Evolutionary conservation across 495 filamentous ascomycete species (phyloP), one percentile per base, ranked within the genome.

Genomic region (Aspergillus steynii): DNA sequence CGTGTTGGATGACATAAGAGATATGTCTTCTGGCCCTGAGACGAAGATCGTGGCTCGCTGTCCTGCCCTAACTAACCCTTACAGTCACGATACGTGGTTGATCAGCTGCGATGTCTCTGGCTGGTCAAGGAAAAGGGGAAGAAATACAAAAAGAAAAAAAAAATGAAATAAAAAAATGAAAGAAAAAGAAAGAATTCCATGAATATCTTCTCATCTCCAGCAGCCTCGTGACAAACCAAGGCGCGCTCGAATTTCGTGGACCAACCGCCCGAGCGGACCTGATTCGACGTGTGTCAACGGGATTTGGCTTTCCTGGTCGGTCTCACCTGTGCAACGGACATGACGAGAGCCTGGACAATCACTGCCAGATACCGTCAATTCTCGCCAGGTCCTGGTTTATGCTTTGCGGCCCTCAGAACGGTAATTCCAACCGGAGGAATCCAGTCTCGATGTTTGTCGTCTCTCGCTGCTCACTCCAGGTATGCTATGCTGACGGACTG

Each of bases 161-260:
- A 50, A 20, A 58, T 14, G 20, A 32, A 55, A 46, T 45, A 2
- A 3, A 15, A 37, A 55, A 37, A 42, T 15, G 25, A 45, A 55
- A 42, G 9, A 55, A 42, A 42, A 12, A 55, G 42, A 42, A 42
- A 12, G 42, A 55, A 55, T 5, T 55, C 5, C 53, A n/a, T 15
- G 42, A 49, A 5, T 20, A 14, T 49, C 37, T 42, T 12, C 34
- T 37, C 34, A 8, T 2, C 34, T 42, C 37, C 37, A 42, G 37
- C 12, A 42, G 37, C 37, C 37, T 14, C 37, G 37, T 42, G 37
- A 42, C 37, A 42, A 42, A 42, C 37, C 10, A 12, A 42, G 37
- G 37, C 37, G 9, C 9, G 37, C 37, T 42, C 37, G 20, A 42
- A 42, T 8, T 42, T 42, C 37, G 37, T 34, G 6, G 5, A 7